These are phyloP conservation scores for Yarrowia divulgata DNA, from an alignment of 805 yeast species.

Conservation along the genomic window DNA sequence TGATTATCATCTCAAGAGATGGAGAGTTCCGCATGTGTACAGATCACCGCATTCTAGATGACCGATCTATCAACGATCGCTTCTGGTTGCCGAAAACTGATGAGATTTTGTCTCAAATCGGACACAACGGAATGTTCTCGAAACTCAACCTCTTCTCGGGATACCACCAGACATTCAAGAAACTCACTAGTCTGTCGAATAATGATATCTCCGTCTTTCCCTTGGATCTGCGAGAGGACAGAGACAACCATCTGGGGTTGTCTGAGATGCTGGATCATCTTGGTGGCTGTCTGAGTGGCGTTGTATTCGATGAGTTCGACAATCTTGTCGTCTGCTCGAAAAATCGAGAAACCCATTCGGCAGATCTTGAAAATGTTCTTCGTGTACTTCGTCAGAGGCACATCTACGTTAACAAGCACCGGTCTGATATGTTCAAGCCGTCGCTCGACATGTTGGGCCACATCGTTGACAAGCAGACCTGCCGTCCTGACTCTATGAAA, in stretches of 20 bases:
- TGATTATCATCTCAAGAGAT: constrained; percentile 14
- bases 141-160: constrained; percentile 15
- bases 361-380: constrained; percentile 4
- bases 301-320: constrained; percentile 15
- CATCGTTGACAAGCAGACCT: not conserved
- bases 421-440: constrained; percentile 2
- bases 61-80: constrained; percentile 25
- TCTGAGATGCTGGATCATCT: constrained; percentile 23
- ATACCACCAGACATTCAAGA: constrained; percentile 1
- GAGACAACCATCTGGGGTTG: constrained; percentile 26
- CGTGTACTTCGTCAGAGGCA: not conserved
- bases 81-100: constrained; percentile 25
- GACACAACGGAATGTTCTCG: constrained; percentile 4
- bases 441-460: not conserved
- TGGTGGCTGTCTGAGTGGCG: not conserved
- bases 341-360: not conserved
- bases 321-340: not conserved
- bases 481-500: not conserved
- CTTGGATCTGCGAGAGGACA: constrained; percentile 5
- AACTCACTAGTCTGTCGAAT: not conserved
- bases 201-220: not conserved
- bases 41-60: constrained; percentile 7
- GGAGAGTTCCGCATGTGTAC: constrained; percentile 33
- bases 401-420: constrained; percentile 11
- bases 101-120: constrained; percentile 3